Percentiles rank a stretch among this genome's conserved stretches.
Evolutionary conservation across 2,329 filamentous ascomycete species (phyloP).

Genomic region (Trichoderma brevicompactum): DNA sequence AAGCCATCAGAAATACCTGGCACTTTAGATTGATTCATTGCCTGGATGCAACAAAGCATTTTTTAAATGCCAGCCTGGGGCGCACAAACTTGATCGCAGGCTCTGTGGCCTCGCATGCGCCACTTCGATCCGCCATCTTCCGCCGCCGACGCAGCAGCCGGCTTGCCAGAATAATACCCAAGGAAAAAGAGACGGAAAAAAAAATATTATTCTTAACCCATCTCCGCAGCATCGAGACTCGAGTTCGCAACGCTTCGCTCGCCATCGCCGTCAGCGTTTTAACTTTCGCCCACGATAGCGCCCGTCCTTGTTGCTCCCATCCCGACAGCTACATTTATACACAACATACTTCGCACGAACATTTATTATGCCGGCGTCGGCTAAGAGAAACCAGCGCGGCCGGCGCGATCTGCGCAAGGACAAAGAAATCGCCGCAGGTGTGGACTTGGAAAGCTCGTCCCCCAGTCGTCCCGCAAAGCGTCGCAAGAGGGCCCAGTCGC

Average conservation of each 20-base stretch:
- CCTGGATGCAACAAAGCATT: slow-evolving; percentile 8
- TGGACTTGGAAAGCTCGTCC: slow-evolving; percentile 58
- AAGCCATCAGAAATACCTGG: slow-evolving; percentile 23
- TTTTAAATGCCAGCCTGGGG: slow-evolving; percentile 27
- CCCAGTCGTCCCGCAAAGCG: slow-evolving; percentile 67
- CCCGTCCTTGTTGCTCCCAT: neutral
- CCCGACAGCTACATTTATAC: neutral
- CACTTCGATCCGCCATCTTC: neutral
- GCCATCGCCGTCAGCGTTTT: neutral
- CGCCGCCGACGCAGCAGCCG: neutral
- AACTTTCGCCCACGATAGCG: neutral
- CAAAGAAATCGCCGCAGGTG: slow-evolving; percentile 36
- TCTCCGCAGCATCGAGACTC: slow-evolving; percentile 14
- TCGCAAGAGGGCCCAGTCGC: slow-evolving; percentile 57
- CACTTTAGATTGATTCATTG: slow-evolving; percentile 23
- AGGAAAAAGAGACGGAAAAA: neutral
- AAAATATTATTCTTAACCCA: slow-evolving; percentile 18
- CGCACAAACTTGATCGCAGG: slow-evolving; percentile 26
- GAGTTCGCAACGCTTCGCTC: slow-evolving; percentile 8
- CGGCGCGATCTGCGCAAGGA: slow-evolving; percentile 48
- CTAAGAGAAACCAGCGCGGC: slow-evolving; percentile 45
- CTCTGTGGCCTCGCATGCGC: slow-evolving; percentile 23
- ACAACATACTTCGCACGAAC: neutral
- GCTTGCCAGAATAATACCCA: neutral
- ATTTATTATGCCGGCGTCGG: slow-evolving; percentile 44